Base-by-base conservation (phyloP, 2,329 filamentous ascomycete genomes). In the Aspergillus pseudoglaucus region DNA sequence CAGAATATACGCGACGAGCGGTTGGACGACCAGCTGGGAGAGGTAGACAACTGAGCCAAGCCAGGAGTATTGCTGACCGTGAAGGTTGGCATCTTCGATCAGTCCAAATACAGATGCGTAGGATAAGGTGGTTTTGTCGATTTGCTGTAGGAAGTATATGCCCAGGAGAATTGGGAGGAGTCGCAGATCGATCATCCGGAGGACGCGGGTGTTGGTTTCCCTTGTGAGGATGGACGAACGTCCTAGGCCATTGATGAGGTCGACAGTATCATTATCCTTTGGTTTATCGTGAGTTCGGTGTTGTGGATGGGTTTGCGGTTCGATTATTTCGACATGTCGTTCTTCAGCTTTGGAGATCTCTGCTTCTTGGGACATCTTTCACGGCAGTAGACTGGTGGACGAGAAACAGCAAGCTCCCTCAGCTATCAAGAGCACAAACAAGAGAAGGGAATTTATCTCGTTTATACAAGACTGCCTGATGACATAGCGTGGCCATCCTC, bases 81-180 rank as follows among this genome's bases (percentile, higher is more conserved):
- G 66, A 1, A 85, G 75, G 37, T 75, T 60, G 0, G 80, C 76
- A 58, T 83, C 78, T 45, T 81, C 69, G 27, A 81, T 75, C 9
- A 85, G 69, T 2, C 81, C 81, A 54, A 84, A 84, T 9, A 84
- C 77, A 0, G 81, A 82, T 2, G 79, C 79, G 56, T 84, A 85
- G 2, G 67, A 71, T 2, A 84, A 69, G 0, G 79, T 81, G 0
- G 80, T 76, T 62, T 85, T 85, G 66, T 84, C 82, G 5, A 84
- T 69, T 9, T 75, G 76, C 53, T 85, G 82, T 0, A 84, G 71
- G 57, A 81, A 83, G 63, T 84, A 85, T 17, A 83, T 78, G 6
- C 73, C 72, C 9, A 84, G 68, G 48, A 85, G 76, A 46, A 79
- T 72, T 0, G 78, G 76, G 10, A 80, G 63, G 18, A 81, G 69